Percentiles rank a stretch among this genome's conserved stretches.
Evolutionary conservation across 371 early-diverging fungal genomes (phyloP).

Genomic region (Actinomucor elegans): DNA sequence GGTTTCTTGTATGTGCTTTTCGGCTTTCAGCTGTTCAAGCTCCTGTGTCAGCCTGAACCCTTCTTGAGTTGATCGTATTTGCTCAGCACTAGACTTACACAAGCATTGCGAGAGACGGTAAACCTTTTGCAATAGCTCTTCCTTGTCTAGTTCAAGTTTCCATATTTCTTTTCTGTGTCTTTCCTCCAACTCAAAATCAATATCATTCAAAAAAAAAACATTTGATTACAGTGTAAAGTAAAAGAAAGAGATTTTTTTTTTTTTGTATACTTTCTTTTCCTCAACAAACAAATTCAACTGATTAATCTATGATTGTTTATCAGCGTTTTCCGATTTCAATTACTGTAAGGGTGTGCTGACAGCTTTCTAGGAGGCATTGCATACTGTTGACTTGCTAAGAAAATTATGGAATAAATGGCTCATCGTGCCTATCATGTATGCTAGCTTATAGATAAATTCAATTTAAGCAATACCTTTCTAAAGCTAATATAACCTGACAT

Average conservation of each 20-base stretch:
- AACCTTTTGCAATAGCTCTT: constrained; percentile 15
- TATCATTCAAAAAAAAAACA: constrained; percentile 14
- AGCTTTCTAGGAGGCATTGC: constrained; percentile 10
- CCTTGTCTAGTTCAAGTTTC: constrained; percentile 19
- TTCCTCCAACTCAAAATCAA: constrained; percentile 6
- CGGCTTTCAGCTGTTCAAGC: constrained; percentile 8
- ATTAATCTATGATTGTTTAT: constrained; percentile 17
- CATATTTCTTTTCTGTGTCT: constrained; percentile 22
- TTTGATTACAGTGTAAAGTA: not conserved
- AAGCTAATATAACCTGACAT: too few relatives aligned
- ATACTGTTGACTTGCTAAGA: not conserved
- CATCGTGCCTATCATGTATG: too few relatives aligned
- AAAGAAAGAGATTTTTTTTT: not conserved
- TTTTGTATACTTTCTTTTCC: too few relatives aligned
- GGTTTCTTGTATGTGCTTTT: not conserved
- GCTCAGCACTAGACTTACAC: not conserved
- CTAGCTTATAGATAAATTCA: too few relatives aligned
- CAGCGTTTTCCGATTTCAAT: constrained; percentile 16
- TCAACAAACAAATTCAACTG: too few relatives aligned
- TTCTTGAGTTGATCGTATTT: not conserved
- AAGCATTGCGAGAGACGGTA: not conserved
- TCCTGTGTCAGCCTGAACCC: not conserved
- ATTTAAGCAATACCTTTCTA: too few relatives aligned
- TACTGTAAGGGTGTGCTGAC: constrained; percentile 3
- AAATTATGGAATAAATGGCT: too few relatives aligned